Evolutionary conservation across 1,139 yeast genomes (phyloP).

Genomic region (Sugiyamaella japonica): DNA sequence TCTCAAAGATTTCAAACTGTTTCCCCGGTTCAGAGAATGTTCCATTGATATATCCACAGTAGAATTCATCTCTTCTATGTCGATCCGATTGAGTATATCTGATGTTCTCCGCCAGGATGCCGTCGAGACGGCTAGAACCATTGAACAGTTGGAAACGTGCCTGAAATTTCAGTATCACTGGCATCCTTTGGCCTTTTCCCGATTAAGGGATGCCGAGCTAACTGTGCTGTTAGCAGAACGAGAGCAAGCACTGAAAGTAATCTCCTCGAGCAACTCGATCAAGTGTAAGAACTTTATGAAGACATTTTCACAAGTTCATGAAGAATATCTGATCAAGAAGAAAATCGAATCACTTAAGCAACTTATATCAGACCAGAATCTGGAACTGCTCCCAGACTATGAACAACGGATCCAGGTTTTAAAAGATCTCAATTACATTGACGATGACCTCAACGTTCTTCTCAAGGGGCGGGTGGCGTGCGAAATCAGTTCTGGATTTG

Average conservation of each 20-base stretch:
- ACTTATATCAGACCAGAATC: constrained; percentile 78
- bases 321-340: constrained; percentile 48
- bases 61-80: constrained; percentile 52
- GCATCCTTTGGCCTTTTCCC: constrained; percentile 42
- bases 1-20: constrained; percentile 36
- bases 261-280: constrained; percentile 38
- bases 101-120: constrained; percentile 49
- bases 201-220: constrained; percentile 26
- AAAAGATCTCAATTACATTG: constrained; percentile 73
- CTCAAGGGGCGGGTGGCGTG: constrained; percentile 86
- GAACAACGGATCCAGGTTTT: constrained; percentile 83
- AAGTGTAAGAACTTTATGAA: constrained; percentile 45
- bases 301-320: constrained; percentile 52
- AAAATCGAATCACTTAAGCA: constrained; percentile 59
- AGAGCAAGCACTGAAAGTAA: constrained; percentile 42
- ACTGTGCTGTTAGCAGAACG: constrained; percentile 42
- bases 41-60: constrained; percentile 51
- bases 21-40: constrained; percentile 39
- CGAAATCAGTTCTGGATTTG: constrained; percentile 90
- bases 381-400: constrained; percentile 89
- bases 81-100: constrained; percentile 46
- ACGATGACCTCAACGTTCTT: constrained; percentile 69
- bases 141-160: constrained; percentile 45
- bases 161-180: constrained; percentile 49
- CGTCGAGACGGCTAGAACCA: constrained; percentile 47